These are phyloP conservation scores for Kazachstania sp. DNA, from an alignment of 1,139 yeast genomes.

Conservation along the genomic window DNA sequence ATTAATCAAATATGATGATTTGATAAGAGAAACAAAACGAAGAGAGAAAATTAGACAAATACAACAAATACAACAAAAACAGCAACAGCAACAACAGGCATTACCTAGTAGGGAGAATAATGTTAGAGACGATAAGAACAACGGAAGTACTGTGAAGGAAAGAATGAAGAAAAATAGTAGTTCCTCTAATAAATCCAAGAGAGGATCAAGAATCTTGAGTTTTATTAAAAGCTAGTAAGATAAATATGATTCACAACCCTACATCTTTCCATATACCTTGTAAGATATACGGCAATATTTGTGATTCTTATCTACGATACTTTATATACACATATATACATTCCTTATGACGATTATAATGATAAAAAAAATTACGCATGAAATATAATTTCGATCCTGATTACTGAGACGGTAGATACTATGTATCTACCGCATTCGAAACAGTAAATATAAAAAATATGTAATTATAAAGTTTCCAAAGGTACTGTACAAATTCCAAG, in stretches of 20 bases:
- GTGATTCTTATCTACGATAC: neutral
- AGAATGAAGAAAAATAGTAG: neutral
- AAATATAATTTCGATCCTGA: no score
- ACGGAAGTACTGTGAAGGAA: conserved; percentile 1
- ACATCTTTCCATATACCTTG: no score
- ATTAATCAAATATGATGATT: conserved; percentile 20
- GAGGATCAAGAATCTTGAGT: conserved; percentile 15
- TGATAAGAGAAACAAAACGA: conserved; percentile 7
- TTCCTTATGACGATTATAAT: neutral
- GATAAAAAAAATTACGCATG: neutral
- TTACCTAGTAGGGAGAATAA: neutral
- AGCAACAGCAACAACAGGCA: neutral
- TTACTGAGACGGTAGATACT: neutral
- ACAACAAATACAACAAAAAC: neutral
- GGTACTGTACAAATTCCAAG: neutral
- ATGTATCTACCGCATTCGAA: neutral
- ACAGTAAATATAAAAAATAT: neutral
- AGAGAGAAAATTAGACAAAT: neutral
- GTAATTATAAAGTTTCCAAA: neutral
- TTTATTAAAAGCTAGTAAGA: conserved; percentile 9
- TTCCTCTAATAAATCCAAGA: conserved; percentile 5
- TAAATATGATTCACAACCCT: neutral
- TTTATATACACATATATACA: neutral
- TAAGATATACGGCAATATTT: neutral
- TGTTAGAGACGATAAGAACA: neutral